phyloP scores from a whole-genome alignment of 1,284 basidiomycete genomes.

The Puccinia novopanici region DNA sequence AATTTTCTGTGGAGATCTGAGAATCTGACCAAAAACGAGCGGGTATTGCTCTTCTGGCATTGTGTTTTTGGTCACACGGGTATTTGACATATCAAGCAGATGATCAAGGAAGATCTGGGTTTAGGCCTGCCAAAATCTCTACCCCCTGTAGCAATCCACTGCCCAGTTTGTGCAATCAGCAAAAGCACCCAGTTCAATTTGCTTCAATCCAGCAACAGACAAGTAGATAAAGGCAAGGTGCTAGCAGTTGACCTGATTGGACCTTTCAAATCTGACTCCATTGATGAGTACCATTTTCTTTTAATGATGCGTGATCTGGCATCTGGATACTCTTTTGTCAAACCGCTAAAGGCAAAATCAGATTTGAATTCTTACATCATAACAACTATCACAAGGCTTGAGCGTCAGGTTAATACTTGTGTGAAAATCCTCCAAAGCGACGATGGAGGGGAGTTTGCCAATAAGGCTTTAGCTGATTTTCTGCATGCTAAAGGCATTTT shows the following conservation, averaged over 20 bases:
- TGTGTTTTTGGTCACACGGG: no score
- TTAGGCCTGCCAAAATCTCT: background rate
- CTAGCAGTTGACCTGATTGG: slow-evolving; percentile 6
- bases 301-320: no score
- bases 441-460: background rate
- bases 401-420: background rate
- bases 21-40: no score
- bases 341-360: no score
- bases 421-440: slow-evolving; percentile 15
- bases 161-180: background rate
- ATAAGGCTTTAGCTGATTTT: background rate
- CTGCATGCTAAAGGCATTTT: background rate
- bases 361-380: background rate
- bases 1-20: no score
- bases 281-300: no score
- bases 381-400: background rate
- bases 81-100: no score
- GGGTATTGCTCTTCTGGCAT: no score
- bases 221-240: background rate
- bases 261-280: background rate
- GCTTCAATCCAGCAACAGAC: background rate
- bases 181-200: no score
- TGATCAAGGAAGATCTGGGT: no score
- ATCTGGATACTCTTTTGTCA: background rate
- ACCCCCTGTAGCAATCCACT: background rate